Evolutionary conservation across 148 eudicot genomes (phyloP), one percentile per base, ranked within the genome.

Genomic region (Fagopyrum tataricum): DNA sequence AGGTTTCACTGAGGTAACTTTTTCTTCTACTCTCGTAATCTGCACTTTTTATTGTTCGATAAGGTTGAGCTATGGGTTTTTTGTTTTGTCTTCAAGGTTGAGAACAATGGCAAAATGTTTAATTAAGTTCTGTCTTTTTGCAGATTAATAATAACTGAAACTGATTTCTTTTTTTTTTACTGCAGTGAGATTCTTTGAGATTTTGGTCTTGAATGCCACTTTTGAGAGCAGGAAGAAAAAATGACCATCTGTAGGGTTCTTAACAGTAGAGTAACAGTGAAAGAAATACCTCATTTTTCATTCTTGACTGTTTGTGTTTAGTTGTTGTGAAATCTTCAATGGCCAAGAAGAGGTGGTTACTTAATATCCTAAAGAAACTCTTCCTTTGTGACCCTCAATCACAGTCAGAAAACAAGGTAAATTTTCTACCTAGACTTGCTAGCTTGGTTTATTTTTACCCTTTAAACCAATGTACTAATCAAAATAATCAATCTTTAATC

Each of bases 291-390:
- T 69, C 72, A 41, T 8, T 42, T 69, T 20, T 43, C 21, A 42
- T 69, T 69, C 37, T 31, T 31, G 37, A 31, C 37, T 31, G 2
- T 31, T 2, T 31, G 37, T 31, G 37, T 7, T 42, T 11, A 3
- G 9, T n/a, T 48, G 21, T 46, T 9, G 42, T 31, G 76, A 73
- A 78, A 76, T 44, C 62, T 37, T 13, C 73, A 53, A 91, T 93
- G 97, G 92, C 86, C 26, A 89, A 89, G 87, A 87, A 84, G 77
- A 86, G 70, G 74, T 76, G 90, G 87, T 86, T 88, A 88, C 47
- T 84, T 81, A 59, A 80, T 71, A 85, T 82, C 75, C 79, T 93
- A 79, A 93, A 83, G 79, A 87, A 84, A 72, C 78, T 93, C 14
- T 82, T 89, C 76, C 69, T 72, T 73, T 76, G 90, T 71, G 89